Conservation (phyloP, 257 asterid genomes). For the Penstemon newberryi region DNA sequence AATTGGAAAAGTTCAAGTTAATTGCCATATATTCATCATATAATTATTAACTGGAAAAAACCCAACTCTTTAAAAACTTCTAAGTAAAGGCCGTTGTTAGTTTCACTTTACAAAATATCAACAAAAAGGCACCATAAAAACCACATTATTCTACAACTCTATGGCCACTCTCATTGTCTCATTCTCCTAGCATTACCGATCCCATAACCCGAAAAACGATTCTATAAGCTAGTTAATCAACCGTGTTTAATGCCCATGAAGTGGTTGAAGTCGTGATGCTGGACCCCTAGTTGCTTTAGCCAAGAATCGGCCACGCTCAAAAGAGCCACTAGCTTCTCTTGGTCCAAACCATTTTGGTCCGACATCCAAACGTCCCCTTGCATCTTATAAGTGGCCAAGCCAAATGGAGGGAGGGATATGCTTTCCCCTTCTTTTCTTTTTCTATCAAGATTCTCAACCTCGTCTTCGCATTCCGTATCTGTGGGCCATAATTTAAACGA, state of each 20-base stretch:
- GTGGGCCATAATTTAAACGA: neutral
- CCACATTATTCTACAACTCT: conserved; percentile 23
- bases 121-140: conserved; percentile 19
- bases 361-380: conserved; percentile 72
- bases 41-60: neutral
- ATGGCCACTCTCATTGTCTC: conserved; percentile 18
- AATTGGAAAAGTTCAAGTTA: too few species aligned
- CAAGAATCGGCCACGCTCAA: conserved; percentile 86
- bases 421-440: conserved; percentile 35
- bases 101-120: conserved; percentile 21
- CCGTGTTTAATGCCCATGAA: conserved; percentile 71
- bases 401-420: conserved; percentile 68
- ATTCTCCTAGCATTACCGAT: conserved; percentile 7
- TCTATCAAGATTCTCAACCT: conserved; percentile 24
- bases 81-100: conserved; percentile 22
- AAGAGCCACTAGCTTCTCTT: conserved; percentile 58
- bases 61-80: conserved; percentile 30
- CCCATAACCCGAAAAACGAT: conserved; percentile 15
- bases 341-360: conserved; percentile 41
- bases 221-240: conserved; percentile 33
- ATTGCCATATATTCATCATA: too few species aligned
- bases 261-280: conserved; percentile 91
- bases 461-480: conserved; percentile 43
- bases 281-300: conserved; percentile 91
- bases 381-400: conserved; percentile 71